A percentile compares a stretch with the other conserved stretches of the same genome.
phyloP scores from a whole-genome alignment of 176 grass and related monocot genomes.

The Stipa capillata region DNA sequence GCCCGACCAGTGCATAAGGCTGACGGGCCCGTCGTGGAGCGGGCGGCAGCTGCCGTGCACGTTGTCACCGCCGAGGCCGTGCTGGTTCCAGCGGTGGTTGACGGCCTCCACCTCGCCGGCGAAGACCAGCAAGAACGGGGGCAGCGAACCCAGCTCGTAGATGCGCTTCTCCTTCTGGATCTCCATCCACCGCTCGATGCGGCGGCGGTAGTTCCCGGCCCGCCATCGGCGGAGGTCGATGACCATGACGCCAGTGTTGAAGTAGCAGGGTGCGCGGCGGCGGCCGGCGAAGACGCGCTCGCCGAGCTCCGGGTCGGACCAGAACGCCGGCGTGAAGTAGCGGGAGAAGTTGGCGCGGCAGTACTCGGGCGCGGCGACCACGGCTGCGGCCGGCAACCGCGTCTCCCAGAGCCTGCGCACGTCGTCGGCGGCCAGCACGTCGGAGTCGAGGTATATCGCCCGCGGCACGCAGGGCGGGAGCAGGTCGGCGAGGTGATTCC shows the following conservation, averaged over 20 bases:
- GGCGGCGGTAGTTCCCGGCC: conserved; percentile 42
- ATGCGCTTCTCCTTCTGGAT: conserved; percentile 61
- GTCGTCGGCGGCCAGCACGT: conserved; percentile 75
- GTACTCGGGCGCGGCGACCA: conserved; percentile 89
- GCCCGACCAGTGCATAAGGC: conserved; percentile 82
- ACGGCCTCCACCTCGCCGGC: conserved; percentile 73
- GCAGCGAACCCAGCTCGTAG: conserved; percentile 72
- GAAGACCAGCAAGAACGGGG: conserved; percentile 65
- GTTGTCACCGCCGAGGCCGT: conserved; percentile 76
- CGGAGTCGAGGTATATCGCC: conserved; percentile 91
- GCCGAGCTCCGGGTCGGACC: conserved; percentile 52
- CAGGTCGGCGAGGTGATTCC: conserved; percentile 76
- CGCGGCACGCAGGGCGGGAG: conserved; percentile 71
- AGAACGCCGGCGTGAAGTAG: conserved; percentile 83
- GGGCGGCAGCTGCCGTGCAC: conserved; percentile 57
- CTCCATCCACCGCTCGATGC: conserved; percentile 73
- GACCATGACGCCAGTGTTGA: conserved; percentile 97
- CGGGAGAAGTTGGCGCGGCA: conserved; percentile 94
- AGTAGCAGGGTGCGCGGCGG: conserved; percentile 70
- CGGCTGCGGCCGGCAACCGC: conserved; percentile 58
- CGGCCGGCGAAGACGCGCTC: conserved; percentile 40
- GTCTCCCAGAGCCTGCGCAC: conserved; percentile 65
- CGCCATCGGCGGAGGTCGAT: conserved; percentile 66
- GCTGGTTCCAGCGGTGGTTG: conserved; percentile 74
- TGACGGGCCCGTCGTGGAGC: conserved; percentile 61